phyloP scores from a whole-genome alignment of 2,329 filamentous ascomycete genomes.

The Verticillium alfalfae region DNA sequence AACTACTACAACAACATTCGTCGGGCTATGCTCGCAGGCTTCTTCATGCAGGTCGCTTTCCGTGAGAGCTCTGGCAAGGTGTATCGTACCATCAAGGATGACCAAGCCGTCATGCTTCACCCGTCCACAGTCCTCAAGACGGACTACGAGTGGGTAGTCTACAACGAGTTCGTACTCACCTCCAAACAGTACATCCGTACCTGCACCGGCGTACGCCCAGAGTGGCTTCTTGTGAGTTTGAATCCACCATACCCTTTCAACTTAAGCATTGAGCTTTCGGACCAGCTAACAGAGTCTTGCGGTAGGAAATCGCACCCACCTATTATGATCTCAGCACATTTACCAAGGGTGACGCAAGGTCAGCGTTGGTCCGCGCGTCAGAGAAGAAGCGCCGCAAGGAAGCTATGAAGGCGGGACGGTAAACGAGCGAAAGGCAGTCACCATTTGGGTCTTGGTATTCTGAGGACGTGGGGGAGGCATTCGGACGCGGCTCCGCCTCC shows the following conservation, averaged over 20 bases:
- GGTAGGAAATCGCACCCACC: constrained; percentile 80
- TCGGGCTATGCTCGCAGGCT: constrained; percentile 83
- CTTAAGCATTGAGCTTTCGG: background rate
- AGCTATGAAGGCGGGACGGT: constrained; percentile 46
- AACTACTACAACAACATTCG: constrained; percentile 98
- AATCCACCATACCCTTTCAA: background rate
- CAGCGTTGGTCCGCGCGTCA: constrained; percentile 49
- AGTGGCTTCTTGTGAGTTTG: constrained; percentile 79
- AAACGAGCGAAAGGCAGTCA: constrained; percentile 11
- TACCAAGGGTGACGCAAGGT: constrained; percentile 80
- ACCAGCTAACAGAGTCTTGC: background rate
- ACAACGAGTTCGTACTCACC: constrained; percentile 97
- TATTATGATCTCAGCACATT: constrained; percentile 89
- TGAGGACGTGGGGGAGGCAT: too few relatives aligned
- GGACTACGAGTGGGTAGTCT: constrained; percentile 94
- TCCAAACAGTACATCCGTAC: constrained; percentile 98
- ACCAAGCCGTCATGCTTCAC: constrained; percentile 88
- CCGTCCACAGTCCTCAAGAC: constrained; percentile 84
- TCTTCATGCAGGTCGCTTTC: constrained; percentile 99
- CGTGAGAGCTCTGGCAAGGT: constrained; percentile 82
- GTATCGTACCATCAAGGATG: constrained; percentile 94
- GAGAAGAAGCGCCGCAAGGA: constrained; percentile 58
- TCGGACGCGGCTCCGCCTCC: too few relatives aligned
- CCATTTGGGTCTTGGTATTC: too few relatives aligned
- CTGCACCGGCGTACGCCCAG: constrained; percentile 83